A percentile compares a stretch with the other conserved stretches of the same genome.
These are phyloP conservation scores for Diaporthe sp. DNA, from an alignment of 2,329 filamentous ascomycete genomes.

Conservation along the genomic window DNA sequence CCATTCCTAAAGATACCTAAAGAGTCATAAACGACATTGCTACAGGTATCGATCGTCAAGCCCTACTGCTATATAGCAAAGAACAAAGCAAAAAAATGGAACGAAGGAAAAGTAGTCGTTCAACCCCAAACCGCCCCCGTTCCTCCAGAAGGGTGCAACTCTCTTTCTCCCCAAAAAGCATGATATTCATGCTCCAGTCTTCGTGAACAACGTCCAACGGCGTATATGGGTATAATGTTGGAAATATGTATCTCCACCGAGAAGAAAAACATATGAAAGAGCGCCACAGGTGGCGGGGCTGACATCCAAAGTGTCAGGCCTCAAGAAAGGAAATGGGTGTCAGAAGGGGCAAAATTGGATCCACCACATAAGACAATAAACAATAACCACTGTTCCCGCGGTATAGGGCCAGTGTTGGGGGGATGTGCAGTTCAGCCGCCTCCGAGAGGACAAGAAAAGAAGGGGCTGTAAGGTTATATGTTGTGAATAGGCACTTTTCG, in stretches of 20 bases:
- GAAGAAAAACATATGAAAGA: conserved; percentile 2
- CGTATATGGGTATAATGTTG: conserved; percentile 34
- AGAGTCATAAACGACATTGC: conserved; percentile 31
- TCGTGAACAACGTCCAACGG: conserved; percentile 32
- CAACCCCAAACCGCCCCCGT: not conserved
- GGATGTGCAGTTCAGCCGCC: conserved; percentile 32
- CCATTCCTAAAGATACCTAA: conserved; percentile 35
- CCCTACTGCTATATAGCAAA: conserved; percentile 5
- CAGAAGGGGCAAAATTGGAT: not conserved
- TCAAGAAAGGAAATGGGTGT: not conserved
- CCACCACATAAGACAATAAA: conserved; percentile 40
- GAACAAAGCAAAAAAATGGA: not conserved
- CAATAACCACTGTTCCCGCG: conserved; percentile 34
- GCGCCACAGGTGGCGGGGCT: conserved; percentile 27
- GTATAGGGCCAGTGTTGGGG: conserved; percentile 24
- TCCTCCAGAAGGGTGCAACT: not conserved
- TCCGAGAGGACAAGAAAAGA: not conserved
- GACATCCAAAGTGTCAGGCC: conserved; percentile 22
- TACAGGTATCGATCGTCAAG: conserved; percentile 25
- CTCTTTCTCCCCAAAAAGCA: not conserved
- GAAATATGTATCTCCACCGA: conserved; percentile 28
- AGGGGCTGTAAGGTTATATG: conserved; percentile 29
- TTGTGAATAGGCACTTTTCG: conserved; percentile 26
- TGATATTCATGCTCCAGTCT: conserved; percentile 25
- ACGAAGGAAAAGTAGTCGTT: not conserved